Evolutionary conservation across 139 green algal genomes (phyloP).

Genomic region (Chlorella sp.): DNA sequence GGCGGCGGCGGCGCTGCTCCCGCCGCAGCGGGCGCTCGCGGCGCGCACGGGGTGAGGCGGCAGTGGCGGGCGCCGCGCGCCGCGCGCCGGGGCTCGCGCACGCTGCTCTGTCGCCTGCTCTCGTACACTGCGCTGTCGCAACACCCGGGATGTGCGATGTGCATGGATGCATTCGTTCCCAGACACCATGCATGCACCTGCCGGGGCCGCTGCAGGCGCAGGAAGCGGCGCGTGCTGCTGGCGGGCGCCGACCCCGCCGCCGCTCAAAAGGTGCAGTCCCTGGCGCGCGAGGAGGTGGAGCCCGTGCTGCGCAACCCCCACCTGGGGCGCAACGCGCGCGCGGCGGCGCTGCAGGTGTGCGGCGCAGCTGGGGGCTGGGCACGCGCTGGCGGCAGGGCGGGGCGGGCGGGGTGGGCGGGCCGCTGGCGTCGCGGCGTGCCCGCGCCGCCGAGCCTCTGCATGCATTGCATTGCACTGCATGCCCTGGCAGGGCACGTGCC

Average conservation of each 20-base stretch:
- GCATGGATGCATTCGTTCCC: too few relatives aligned
- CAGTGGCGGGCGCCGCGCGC: background rate
- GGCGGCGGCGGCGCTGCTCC: slow-evolving; percentile 17
- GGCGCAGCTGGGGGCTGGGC: background rate
- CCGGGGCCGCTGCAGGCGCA: background rate
- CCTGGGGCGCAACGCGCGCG: slow-evolving; percentile 1
- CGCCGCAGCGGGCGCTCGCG: slow-evolving; percentile 39
- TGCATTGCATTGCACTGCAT: too few relatives aligned
- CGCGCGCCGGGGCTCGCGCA: background rate
- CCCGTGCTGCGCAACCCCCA: slow-evolving; percentile 14
- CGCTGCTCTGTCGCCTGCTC: background rate
- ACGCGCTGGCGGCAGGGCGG: too few relatives aligned
- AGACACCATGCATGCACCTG: too few relatives aligned
- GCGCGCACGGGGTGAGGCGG: slow-evolving; percentile 4
- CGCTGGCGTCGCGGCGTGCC: too few relatives aligned
- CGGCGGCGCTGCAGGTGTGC: slow-evolving; percentile 21
- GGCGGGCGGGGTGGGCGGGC: too few relatives aligned
- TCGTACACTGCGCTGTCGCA: too few relatives aligned
- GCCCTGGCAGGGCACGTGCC: too few relatives aligned
- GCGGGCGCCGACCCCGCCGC: slow-evolving; percentile 27
- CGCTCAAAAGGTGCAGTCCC: background rate
- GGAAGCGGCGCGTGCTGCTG: slow-evolving; percentile 12
- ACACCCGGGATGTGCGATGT: too few relatives aligned
- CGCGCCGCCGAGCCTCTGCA: too few relatives aligned
- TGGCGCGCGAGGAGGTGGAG: background rate